Evolutionary conservation across 192 early-diverging fungal genomes (phyloP), one percentile per base, ranked within the genome.

Genomic region (Lobosporangium transversale): DNA sequence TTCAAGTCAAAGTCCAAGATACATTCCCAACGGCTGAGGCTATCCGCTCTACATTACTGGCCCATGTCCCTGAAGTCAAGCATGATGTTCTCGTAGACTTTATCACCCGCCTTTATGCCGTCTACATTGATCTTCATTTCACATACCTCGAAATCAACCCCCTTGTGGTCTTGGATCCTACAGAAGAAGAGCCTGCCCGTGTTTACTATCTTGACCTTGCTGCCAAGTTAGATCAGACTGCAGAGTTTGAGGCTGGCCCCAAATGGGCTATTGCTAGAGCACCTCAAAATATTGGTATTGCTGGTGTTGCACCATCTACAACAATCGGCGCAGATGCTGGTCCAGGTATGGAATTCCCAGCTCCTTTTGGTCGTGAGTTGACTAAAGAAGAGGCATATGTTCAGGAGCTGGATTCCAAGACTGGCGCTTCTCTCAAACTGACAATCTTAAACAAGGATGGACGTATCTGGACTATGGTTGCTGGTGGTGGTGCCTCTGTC

Each of bases 61-160:
- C 80, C 23, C 89, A 91, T 58, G 91, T 93, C 53, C 80, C 85
- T 47, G 90, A 83, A 37, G 64, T 66, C 40, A 89, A 94, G 82
- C 82, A 85, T 44, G 90, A 91, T 53, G 90, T 90, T 30, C 83
- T 99, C 54, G 90, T 95, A 31, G 91, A 95, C 30, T 99, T 99
- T 70, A 91, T 98, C 61, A 89, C 89, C 59, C 93, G 94, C 56
- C 89, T 99, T 47, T 97, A 98, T 79, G 86, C 94, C 48, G 95
- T 99, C 57, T 99, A 98, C 83, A 83, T 96, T 58, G 95, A 98
- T 58, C 88, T 98, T 31, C 93, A 99, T 81, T 99, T 98, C 81
- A 99, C 97, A 24, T 99, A 99, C 79, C 93, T 99, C 68, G 97
- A 99, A 82, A 99, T 99, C 89, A 99, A 99, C 86, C 97, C 97